These are phyloP conservation scores for Arabidopsis lyrata DNA, from an alignment of 441 rosid genomes.

Conservation along the genomic window DNA sequence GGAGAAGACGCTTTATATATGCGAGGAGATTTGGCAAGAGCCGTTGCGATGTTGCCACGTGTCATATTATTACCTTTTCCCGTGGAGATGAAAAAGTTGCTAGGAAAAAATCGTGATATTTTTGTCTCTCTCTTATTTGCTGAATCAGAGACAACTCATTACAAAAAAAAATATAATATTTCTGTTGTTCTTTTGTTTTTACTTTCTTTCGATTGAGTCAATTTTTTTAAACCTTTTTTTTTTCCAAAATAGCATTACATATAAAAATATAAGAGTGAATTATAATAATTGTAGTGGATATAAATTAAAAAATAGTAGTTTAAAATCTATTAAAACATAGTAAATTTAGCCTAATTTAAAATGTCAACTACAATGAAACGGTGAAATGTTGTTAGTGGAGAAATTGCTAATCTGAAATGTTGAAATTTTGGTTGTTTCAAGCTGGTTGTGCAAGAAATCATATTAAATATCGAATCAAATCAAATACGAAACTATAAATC, in stretches of 20 bases:
- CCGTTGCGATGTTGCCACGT: slow-evolving; percentile 41
- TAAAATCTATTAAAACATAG: neutral
- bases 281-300: neutral
- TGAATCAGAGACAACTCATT: slow-evolving; percentile 37
- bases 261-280: too few relatives aligned
- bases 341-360: neutral
- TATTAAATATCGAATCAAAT: slow-evolving; percentile 28
- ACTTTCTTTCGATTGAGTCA: neutral
- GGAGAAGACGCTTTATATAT: slow-evolving; percentile 38
- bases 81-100: neutral
- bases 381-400: neutral
- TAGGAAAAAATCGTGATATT: slow-evolving; percentile 36
- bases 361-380: neutral
- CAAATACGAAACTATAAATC: slow-evolving; percentile 14
- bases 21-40: neutral
- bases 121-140: slow-evolving; percentile 8
- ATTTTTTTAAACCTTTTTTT: neutral
- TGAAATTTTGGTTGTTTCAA: slow-evolving; percentile 16
- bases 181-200: neutral
- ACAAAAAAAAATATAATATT: neutral
- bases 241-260: too few relatives aligned
- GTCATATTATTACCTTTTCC: neutral
- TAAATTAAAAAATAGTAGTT: neutral
- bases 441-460: neutral
- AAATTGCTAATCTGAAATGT: neutral